Conservation (phyloP, 2,329 filamentous ascomycete genomes). For the Monosporascus ibericus region DNA sequence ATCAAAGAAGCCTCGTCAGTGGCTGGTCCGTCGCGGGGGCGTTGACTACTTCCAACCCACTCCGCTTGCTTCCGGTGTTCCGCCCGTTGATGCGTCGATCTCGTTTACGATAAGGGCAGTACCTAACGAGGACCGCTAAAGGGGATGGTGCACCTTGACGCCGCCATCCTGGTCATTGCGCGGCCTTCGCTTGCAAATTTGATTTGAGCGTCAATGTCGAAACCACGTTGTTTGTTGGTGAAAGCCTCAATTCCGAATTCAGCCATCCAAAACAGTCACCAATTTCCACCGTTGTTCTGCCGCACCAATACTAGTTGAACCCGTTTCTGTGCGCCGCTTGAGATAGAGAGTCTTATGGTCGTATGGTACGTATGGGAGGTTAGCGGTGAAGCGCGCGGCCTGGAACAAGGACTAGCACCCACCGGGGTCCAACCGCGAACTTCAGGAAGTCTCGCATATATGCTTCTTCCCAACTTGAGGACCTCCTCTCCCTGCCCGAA, state of each 20-base stretch:
- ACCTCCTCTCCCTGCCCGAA: not conserved
- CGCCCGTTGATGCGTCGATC: not conserved
- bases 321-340: no score
- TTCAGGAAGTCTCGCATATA: not conserved
- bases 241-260: no score
- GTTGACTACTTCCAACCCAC: not conserved
- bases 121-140: not conserved
- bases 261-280: no score
- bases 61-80: not conserved
- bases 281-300: no score
- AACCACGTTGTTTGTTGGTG: no score
- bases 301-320: no score
- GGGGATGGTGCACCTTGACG: not conserved
- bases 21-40: not conserved
- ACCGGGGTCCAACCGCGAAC: not conserved
- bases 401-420: not conserved
- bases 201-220: no score
- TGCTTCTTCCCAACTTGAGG: not conserved
- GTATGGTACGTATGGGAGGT: not conserved
- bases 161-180: not conserved
- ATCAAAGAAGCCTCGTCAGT: not conserved
- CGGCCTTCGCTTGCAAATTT: not conserved
- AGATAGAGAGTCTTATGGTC: not conserved
- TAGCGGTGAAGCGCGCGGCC: not conserved
- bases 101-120: not conserved